Evolutionary conservation across 305 asterid species (phyloP).

Genomic region (Vinca major): DNA sequence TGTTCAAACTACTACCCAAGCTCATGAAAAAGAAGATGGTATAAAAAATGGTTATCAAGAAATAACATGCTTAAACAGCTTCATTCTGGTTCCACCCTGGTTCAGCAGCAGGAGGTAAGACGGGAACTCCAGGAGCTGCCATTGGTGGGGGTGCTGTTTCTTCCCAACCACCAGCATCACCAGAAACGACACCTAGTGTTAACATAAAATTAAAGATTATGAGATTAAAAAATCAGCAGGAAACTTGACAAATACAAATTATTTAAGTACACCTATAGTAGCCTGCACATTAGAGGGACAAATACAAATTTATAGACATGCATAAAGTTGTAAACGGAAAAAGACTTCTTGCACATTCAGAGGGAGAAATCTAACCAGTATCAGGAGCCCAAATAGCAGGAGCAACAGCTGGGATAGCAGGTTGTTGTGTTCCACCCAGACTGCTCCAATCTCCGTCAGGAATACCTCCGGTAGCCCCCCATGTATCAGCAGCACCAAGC

Average conservation of each 20-base stretch:
- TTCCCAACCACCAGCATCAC: constrained; percentile 21
- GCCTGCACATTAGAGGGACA: too few relatives aligned
- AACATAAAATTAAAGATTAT: too few relatives aligned
- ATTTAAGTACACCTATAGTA: too few relatives aligned
- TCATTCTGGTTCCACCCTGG: constrained; percentile 18
- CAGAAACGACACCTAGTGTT: neutral
- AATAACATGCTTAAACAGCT: neutral
- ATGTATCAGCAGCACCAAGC: constrained; percentile 20
- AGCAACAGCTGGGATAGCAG: constrained; percentile 14
- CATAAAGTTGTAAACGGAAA: too few relatives aligned
- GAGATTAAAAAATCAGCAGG: too few relatives aligned
- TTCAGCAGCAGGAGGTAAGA: neutral
- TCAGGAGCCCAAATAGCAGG: constrained; percentile 16
- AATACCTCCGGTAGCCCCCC: constrained; percentile 21
- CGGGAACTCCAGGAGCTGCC: constrained; percentile 1
- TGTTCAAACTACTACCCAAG: constrained; percentile 5
- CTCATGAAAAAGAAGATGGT: neutral
- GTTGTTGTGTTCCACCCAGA: constrained; percentile 4
- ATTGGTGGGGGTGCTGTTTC: constrained; percentile 15
- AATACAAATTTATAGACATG: too few relatives aligned
- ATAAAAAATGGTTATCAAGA: neutral
- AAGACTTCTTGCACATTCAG: neutral
- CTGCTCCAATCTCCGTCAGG: constrained; percentile 25
- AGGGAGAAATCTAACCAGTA: constrained; percentile 19
- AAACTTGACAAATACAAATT: too few relatives aligned